Evolutionary conservation across 768 basidiomycete species (phyloP).

Genomic region (Ephemerocybe angulata): DNA sequence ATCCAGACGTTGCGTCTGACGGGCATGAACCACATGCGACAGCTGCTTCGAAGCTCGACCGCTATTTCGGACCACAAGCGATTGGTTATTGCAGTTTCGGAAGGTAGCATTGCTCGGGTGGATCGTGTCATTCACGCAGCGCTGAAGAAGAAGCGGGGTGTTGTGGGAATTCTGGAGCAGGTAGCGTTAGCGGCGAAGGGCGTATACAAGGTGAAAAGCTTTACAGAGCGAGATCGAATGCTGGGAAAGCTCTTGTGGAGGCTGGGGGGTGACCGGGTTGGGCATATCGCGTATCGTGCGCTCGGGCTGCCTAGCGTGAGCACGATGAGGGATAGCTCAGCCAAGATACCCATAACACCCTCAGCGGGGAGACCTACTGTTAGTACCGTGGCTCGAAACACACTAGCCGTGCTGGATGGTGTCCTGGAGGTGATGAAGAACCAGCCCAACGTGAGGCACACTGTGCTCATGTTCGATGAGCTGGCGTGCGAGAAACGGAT

Average conservation of each 20-base stretch:
- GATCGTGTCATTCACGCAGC: conserved; percentile 15
- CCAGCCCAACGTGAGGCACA: conserved; percentile 11
- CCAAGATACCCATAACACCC: conserved; percentile 4
- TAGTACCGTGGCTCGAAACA: conserved; percentile 8
- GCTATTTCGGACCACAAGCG: not conserved
- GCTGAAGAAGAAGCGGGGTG: conserved; percentile 11
- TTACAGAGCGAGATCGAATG: conserved; percentile 19
- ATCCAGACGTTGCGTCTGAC: not conserved
- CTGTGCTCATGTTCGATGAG: conserved; percentile 28
- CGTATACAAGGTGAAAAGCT: conserved; percentile 21
- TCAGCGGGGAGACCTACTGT: conserved; percentile 13
- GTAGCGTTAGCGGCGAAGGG: conserved; percentile 14
- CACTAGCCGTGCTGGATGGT: conserved; percentile 2
- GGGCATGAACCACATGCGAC: not conserved
- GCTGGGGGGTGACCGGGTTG: conserved; percentile 19
- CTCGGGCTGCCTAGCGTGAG: conserved; percentile 13
- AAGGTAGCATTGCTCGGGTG: not conserved
- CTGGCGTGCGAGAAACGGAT: conserved; percentile 22
- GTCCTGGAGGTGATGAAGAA: not conserved
- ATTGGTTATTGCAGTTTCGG: not conserved
- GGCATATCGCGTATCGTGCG: conserved; percentile 20
- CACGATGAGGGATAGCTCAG: conserved; percentile 4
- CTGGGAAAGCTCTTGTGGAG: conserved; percentile 18
- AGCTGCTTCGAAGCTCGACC: not conserved
- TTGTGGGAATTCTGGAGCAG: conserved; percentile 7